A percentile compares a stretch with the other conserved stretches of the same genome.
Conservation (phyloP, 2,329 filamentous ascomycete genomes). For the Bipolaris oryzae region DNA sequence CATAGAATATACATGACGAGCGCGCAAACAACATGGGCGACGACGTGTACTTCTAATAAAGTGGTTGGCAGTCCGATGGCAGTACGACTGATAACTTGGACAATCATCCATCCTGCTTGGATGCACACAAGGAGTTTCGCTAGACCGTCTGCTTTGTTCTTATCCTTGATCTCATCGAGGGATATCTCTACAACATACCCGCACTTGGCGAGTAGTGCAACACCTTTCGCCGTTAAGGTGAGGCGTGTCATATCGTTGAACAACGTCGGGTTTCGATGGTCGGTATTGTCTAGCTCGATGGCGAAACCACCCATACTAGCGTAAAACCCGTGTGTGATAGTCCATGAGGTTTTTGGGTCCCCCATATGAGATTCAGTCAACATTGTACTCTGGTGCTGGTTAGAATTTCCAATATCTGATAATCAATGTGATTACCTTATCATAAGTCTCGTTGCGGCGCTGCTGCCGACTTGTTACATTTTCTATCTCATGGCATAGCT, state of each 20-base stretch:
- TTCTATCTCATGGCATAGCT: slow-evolving; percentile 12
- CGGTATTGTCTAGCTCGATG: slow-evolving; percentile 14
- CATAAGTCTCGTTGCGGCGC: not conserved
- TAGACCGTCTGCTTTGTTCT: slow-evolving; percentile 27
- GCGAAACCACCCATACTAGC: slow-evolving; percentile 26
- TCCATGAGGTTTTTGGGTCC: slow-evolving; percentile 15
- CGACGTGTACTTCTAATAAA: slow-evolving; percentile 65
- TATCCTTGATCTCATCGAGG: slow-evolving; percentile 22
- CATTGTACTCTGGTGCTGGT: not conserved
- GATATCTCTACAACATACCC: slow-evolving; percentile 4
- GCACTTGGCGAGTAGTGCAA: slow-evolving; percentile 6
- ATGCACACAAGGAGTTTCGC: slow-evolving; percentile 28
- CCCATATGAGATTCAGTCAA: not conserved
- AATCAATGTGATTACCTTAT: not conserved
- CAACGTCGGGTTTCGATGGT: not conserved
- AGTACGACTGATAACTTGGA: slow-evolving; percentile 28
- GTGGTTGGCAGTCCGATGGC: slow-evolving; percentile 41
- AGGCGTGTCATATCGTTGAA: not conserved
- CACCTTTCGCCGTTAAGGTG: not conserved
- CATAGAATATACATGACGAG: slow-evolving; percentile 38
- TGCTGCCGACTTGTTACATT: not conserved
- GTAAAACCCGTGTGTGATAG: slow-evolving; percentile 19
- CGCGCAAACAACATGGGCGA: slow-evolving; percentile 54
- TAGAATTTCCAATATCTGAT: not conserved
- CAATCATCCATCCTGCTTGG: slow-evolving; percentile 37